These are phyloP conservation scores for Desmodesmus armatus DNA, from an alignment of 139 green algal species.

Conservation along the genomic window DNA sequence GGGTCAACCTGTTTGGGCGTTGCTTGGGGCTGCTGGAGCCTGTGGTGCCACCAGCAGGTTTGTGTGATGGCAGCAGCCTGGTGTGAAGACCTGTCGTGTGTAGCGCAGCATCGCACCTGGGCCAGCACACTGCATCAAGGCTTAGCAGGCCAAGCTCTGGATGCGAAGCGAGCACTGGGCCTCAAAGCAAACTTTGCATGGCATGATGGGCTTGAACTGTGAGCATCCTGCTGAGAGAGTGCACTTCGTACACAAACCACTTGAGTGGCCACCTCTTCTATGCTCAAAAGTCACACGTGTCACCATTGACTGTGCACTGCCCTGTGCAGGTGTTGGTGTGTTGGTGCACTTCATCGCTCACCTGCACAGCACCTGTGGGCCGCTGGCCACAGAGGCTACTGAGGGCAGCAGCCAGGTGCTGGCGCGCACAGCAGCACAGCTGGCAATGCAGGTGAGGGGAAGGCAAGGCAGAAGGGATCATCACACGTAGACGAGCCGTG, in stretches of 20 bases:
- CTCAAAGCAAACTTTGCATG: no score
- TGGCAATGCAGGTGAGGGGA: not conserved
- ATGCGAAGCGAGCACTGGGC: no score
- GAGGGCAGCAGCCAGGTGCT: constrained; percentile 41
- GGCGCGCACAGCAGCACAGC: not conserved
- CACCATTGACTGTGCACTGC: no score
- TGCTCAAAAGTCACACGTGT: not conserved
- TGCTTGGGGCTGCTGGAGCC: constrained; percentile 34
- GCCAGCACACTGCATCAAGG: not conserved
- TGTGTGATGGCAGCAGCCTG: not conserved
- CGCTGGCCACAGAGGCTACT: constrained; percentile 19
- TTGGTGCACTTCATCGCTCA: constrained; percentile 30
- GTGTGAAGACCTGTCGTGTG: not conserved
- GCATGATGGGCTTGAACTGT: no score
- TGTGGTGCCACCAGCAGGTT: constrained; percentile 7
- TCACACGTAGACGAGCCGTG: no score
- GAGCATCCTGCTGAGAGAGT: no score
- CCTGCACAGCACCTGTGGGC: constrained; percentile 20
- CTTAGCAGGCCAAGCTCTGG: no score
- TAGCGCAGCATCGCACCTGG: not conserved
- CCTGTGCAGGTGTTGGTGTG: not conserved
- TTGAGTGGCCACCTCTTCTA: no score
- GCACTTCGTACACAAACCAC: no score
- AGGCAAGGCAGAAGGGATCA: not conserved
- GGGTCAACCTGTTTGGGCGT: constrained; percentile 38